Conservation (phyloP, 1,284 basidiomycete genomes). For the Sanguinoderma infundibulare region DNA sequence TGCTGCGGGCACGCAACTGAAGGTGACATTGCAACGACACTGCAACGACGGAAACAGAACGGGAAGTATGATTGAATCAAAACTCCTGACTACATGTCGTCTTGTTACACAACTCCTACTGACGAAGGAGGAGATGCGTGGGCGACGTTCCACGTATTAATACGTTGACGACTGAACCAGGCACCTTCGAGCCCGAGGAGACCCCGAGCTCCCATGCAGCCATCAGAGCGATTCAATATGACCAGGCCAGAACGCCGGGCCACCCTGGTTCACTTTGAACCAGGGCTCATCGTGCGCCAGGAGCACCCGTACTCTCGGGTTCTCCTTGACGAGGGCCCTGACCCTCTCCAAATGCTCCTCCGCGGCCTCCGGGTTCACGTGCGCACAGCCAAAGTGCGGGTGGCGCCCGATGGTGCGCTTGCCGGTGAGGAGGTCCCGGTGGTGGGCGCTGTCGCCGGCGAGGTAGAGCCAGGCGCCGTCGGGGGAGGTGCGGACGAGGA, state of each 20-base stretch:
- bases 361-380: conserved; percentile 47
- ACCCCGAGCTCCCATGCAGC: too few relatives aligned
- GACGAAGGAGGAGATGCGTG: too few relatives aligned
- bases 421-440: conserved; percentile 53
- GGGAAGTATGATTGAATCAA: too few relatives aligned
- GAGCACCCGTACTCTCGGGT: conserved; percentile 48
- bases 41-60: too few relatives aligned
- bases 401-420: conserved; percentile 44
- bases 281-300: conserved; percentile 58
- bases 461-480: conserved; percentile 63
- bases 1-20: too few relatives aligned
- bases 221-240: conserved; percentile 16
- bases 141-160: too few relatives aligned
- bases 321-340: conserved; percentile 38
- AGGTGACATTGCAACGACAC: too few relatives aligned
- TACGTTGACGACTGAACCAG: too few relatives aligned
- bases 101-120: too few relatives aligned
- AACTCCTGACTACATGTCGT: too few relatives aligned
- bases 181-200: too few relatives aligned
- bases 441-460: conserved; percentile 59
- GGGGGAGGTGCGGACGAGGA: conserved; percentile 57
- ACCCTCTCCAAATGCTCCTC: conserved; percentile 47
- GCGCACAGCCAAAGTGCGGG: conserved; percentile 41
- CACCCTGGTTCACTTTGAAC: conserved; percentile 51
- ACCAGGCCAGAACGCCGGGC: conserved; percentile 48